phyloP scores from a whole-genome alignment of 371 early-diverging fungal species.

The Rhizopus sp. region DNA sequence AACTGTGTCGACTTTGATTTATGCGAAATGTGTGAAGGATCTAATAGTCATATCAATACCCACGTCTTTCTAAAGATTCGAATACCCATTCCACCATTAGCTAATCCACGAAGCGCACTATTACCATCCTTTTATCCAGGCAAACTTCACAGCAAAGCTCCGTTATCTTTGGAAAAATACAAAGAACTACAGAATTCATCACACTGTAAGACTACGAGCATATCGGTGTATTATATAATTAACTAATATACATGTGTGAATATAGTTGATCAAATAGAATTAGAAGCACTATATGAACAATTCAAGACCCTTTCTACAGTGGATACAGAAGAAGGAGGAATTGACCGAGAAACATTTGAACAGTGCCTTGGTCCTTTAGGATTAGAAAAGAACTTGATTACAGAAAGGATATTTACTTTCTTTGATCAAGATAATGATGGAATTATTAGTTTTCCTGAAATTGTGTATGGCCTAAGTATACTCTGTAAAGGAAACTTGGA shows the following conservation, averaged over 20 bases:
- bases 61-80: conserved; percentile 91
- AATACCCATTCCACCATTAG: conserved; percentile 94
- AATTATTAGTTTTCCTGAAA: conserved; percentile 78
- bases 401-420: conserved; percentile 85
- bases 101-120: conserved; percentile 82
- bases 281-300: conserved; percentile 86
- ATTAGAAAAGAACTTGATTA: conserved; percentile 81
- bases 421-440: conserved; percentile 86
- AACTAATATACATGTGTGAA: not conserved
- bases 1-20: conserved; percentile 94
- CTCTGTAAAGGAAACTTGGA: conserved; percentile 87
- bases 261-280: conserved; percentile 80
- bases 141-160: conserved; percentile 29
- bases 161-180: conserved; percentile 36
- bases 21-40: conserved; percentile 90
- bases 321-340: conserved; percentile 64
- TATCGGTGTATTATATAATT: not conserved
- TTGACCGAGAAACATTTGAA: conserved; percentile 80
- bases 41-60: conserved; percentile 72
- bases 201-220: conserved; percentile 60
- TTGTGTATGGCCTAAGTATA: conserved; percentile 82
- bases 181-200: conserved; percentile 63
- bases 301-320: conserved; percentile 79
- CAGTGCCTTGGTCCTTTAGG: conserved; percentile 88
- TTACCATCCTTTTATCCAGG: conserved; percentile 83